phyloP scores from a whole-genome alignment of 2,329 filamentous ascomycete species.

The Talaromyces sp. region DNA sequence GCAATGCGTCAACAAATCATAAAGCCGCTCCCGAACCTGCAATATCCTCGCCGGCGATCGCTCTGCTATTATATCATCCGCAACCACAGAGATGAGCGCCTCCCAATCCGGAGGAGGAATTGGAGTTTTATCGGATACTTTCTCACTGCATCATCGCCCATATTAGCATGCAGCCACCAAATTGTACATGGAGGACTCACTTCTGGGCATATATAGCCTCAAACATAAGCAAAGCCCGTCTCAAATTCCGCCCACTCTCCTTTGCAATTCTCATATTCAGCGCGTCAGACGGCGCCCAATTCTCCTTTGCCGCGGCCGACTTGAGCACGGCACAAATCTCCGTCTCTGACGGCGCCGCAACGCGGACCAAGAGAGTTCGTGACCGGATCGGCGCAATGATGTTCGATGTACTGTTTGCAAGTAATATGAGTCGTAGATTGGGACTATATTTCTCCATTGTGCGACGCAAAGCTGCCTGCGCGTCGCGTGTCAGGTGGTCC shows the following conservation, averaged over 20 bases:
- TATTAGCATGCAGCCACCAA: background rate
- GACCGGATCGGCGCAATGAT: conserved; percentile 98
- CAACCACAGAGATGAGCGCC: conserved; percentile 80
- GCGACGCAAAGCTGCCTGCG: conserved; percentile 86
- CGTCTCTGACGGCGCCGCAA: conserved; percentile 79
- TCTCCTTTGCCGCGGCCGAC: conserved; percentile 71
- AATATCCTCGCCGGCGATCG: conserved; percentile 87
- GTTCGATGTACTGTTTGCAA: conserved; percentile 95
- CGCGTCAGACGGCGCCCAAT: conserved; percentile 71
- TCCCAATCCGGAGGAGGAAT: conserved; percentile 98
- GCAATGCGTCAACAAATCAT: conserved; percentile 94
- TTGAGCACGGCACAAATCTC: conserved; percentile 78
- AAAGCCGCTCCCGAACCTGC: conserved; percentile 87
- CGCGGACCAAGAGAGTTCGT: conserved; percentile 83
- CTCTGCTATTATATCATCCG: conserved; percentile 90
- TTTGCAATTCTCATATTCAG: conserved; percentile 82
- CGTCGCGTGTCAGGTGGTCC: conserved; percentile 88
- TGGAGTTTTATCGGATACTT: conserved; percentile 77
- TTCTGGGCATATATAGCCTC: conserved; percentile 97
- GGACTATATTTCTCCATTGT: conserved; percentile 99
- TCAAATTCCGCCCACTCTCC: conserved; percentile 86
- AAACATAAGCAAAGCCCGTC: conserved; percentile 90
- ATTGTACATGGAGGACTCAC: conserved; percentile 52
- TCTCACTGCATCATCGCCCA: conserved; percentile 61
- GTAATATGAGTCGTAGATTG: conserved; percentile 82